Evolutionary conservation across 768 basidiomycete species (phyloP).

Genomic region (Suillus brevipes): DNA sequence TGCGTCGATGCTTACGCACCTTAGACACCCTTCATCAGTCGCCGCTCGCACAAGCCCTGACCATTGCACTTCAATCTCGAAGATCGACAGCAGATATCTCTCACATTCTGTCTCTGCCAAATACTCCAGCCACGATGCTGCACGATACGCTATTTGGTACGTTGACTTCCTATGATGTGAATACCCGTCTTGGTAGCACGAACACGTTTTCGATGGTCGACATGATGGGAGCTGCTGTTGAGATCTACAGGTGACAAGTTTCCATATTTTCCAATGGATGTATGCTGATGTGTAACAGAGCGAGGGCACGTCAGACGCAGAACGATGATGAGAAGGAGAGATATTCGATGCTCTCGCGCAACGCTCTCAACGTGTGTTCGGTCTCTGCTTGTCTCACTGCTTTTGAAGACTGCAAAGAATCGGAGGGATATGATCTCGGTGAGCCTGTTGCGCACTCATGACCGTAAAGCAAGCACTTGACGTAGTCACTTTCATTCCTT

Average conservation of each 20-base stretch:
- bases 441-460: constrained; percentile 12
- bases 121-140: constrained; percentile 42
- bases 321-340: constrained; percentile 39
- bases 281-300: constrained; percentile 26
- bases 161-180: constrained; percentile 46
- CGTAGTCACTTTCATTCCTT: constrained; percentile 6
- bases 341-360: constrained; percentile 52
- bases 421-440: constrained; percentile 66
- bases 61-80: constrained; percentile 49
- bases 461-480: constrained; percentile 6
- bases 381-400: constrained; percentile 58
- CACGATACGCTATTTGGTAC: constrained; percentile 48
- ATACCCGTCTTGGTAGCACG: constrained; percentile 38
- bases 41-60: constrained; percentile 25
- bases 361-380: constrained; percentile 68
- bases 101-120: constrained; percentile 50
- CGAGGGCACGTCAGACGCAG: constrained; percentile 28
- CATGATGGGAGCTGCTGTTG: constrained; percentile 48
- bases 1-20: constrained; percentile 20
- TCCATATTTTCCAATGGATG: background rate
- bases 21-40: constrained; percentile 32
- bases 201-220: constrained; percentile 45
- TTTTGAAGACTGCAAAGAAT: constrained; percentile 67
- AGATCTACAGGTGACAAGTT: constrained; percentile 35
- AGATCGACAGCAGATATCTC: constrained; percentile 59